phyloP scores from a whole-genome alignment of 2,329 filamentous ascomycete genomes.

The Alternaria infectoria region DNA sequence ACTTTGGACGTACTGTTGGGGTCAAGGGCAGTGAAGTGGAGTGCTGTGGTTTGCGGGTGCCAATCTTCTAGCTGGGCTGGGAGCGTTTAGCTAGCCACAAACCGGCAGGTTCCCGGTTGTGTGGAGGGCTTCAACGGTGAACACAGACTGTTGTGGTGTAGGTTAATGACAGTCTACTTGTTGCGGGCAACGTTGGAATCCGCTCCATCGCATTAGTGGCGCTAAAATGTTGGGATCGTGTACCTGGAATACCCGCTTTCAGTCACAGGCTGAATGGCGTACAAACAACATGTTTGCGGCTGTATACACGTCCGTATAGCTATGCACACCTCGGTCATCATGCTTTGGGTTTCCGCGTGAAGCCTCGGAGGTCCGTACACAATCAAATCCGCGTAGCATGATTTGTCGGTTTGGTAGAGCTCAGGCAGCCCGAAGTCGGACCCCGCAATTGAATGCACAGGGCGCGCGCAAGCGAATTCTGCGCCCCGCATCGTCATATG shows the following conservation, averaged over 20 bases:
- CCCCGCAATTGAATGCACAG: conserved; percentile 13
- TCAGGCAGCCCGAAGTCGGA: conserved; percentile 17
- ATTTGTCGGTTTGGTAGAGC: neutral
- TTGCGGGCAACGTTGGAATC: neutral
- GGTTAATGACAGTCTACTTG: neutral
- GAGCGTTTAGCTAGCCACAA: conserved; percentile 1
- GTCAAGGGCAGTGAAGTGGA: conserved; percentile 74
- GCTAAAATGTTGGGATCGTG: conserved; percentile 1
- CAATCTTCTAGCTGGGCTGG: conserved; percentile 27
- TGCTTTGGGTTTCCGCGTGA: neutral
- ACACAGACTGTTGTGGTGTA: neutral
- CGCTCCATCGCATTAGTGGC: conserved; percentile 1
- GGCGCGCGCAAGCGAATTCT: conserved; percentile 15
- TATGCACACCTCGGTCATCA: conserved; percentile 1
- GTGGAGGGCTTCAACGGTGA: neutral
- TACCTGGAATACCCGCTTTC: conserved; percentile 15
- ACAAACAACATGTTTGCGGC: neutral
- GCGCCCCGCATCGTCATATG: conserved; percentile 26
- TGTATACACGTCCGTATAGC: neutral
- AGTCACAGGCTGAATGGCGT: neutral
- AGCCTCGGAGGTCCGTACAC: neutral
- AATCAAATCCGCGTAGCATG: neutral
- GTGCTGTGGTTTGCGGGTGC: conserved; percentile 73
- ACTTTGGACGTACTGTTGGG: conserved; percentile 68
- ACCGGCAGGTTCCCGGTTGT: conserved; percentile 8